Base-by-base conservation (phyloP, 2,329 filamentous ascomycete species). In the Penicillium sp. region DNA sequence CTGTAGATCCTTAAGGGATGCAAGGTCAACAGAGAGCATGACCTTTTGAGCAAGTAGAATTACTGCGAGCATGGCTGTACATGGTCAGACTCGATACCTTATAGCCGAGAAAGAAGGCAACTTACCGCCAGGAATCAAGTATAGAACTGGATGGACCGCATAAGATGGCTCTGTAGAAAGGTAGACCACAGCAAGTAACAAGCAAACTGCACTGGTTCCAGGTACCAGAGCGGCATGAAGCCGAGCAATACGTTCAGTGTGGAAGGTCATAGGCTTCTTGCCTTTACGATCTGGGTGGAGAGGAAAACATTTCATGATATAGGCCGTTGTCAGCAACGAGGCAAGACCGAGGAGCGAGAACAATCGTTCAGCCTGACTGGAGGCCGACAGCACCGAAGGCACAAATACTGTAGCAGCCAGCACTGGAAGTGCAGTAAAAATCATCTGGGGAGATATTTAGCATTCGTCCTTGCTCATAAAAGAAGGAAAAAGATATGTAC, bases 1-100 rank as follows among this genome's bases (percentile, higher is more conserved):
- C 34, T 64, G 66, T 40, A 72, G 63, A 49, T 61, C 57, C 51
- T 71, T 66, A 33, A 72, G 64, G 32, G 64, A 53, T 13, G 58
- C 58, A 9, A 71, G 52, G 50, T 72, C 66, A 45, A 72, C 69
- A 38, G 68, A 70, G 34, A 61, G 53, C 64, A 72, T 70, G 4
- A 64, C 52, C 43, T 58, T 58, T 49, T 57, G 61, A n/a, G 63
- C 68, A 26, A 69, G 51, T 39, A 64, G 50, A 19, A 64, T 58
- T n/a, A 59, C 58, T 4, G 53, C 55, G 33, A 70, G 56, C 50
- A 72, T 62, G 31, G 53, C 70, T 72, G 46, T 43, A 57, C 53
- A 61, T 61, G 47, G 47, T 54, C 48, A 46, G 59, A 57, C 56
- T 31, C 58, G 49, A 21, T 58, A 37, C 40, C 49, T 44, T 19